Base-by-base conservation (phyloP, 2,329 filamentous ascomycete genomes). In the Calonectria henricotiae region DNA sequence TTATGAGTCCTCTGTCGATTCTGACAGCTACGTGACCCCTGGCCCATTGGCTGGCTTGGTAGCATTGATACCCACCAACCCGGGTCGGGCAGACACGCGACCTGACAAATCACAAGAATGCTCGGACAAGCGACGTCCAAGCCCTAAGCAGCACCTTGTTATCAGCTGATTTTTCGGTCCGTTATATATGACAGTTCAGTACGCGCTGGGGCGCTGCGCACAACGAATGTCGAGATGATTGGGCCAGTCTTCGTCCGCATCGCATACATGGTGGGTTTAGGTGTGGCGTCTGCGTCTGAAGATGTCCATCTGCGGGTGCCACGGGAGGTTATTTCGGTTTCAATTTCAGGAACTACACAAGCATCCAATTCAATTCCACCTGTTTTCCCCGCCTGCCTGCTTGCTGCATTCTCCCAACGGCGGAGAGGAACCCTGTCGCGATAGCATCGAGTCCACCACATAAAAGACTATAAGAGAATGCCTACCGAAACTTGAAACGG, bases 121-220 rank as follows among this genome's bases (percentile, higher is more conserved):
- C 51, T 58, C 51, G 51, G 51, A 58, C 51, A 37, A 25, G 47
- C 47, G 7, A n/a, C 47, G 47, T 25, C 47, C 27, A 51, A 39
- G 51, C 51, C 51, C 51, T 39, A 58, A 58, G 35, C 20, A 4
- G 25, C 17, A 37, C n/a, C 11, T 12, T 39, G 35, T 9, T n/a
- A 5, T 39, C 32, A 32, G 51, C 51, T 39, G 51, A 58, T 58
- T 58, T 58, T 20, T 58, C 51, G 32, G 51, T 58, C 51, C 39
- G 37, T 58, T 58, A 58, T 58, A 25, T 39, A n/a, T 58, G 51
- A 58, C 51, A 39, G n/a, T 12, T 39, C 51, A n/a, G n/a, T 4
- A 25, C 20, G 2, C 6, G 35, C 35, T 39, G 51, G 32, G 51
- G 51, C 51, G n/a, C 51, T 15, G 51, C 51, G 2, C 32, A 11